phyloP scores from a whole-genome alignment of 176 grass and related monocot genomes.

The Dactylis glomerata region DNA sequence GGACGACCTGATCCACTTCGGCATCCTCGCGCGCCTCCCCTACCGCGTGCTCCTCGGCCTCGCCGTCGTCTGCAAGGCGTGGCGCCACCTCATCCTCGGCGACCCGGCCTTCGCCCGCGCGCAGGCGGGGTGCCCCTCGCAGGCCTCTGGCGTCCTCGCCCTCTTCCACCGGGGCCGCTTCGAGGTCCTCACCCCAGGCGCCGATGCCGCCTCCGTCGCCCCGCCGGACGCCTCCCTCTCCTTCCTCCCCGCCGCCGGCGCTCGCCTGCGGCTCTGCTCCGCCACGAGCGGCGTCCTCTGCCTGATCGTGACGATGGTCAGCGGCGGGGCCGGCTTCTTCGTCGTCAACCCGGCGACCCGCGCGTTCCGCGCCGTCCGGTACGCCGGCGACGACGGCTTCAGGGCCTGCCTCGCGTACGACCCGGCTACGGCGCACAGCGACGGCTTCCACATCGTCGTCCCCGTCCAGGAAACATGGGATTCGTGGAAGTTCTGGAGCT shows the following conservation, averaged over 20 bases:
- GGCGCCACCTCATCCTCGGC: conserved; percentile 9
- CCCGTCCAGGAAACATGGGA: neutral
- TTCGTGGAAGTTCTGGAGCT: neutral
- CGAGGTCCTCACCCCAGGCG: neutral
- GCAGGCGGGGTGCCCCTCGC: conserved; percentile 17
- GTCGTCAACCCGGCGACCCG: conserved; percentile 10
- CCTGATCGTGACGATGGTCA: neutral
- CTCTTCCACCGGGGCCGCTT: neutral
- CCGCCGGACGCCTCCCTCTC: conserved; percentile 6
- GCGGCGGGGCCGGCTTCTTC: neutral
- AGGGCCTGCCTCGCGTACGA: conserved; percentile 18
- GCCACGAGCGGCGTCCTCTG: conserved; percentile 23
- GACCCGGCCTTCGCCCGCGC: neutral
- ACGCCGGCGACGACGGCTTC: neutral
- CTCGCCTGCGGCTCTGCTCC: neutral
- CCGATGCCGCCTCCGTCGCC: neutral
- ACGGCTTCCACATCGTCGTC: neutral
- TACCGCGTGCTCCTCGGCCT: neutral
- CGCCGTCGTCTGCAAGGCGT: conserved; percentile 24
- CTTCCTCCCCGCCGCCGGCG: neutral
- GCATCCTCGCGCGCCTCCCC: conserved; percentile 20
- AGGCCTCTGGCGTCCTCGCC: conserved; percentile 3
- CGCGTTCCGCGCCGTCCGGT: neutral
- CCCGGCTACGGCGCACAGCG: neutral
- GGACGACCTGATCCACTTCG: neutral